A percentile compares a stretch with the other conserved stretches of the same genome.
Evolutionary conservation across 306 rosid genomes (phyloP).

Genomic region (Geum urbanum): DNA sequence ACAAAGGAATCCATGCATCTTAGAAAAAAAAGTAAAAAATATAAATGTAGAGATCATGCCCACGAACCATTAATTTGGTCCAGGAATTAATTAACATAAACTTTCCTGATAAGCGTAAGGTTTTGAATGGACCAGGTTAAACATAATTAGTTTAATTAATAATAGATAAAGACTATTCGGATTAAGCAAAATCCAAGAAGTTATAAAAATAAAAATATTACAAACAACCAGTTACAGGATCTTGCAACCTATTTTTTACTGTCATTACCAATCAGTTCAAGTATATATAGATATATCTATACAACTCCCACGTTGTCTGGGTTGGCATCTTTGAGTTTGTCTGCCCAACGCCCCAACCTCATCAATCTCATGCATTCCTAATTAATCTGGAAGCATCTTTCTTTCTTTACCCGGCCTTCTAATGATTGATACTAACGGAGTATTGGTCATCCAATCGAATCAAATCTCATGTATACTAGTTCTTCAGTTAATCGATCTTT

Average conservation of each 20-base stretch:
- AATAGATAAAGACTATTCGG: too few species aligned
- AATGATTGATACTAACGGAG: neutral
- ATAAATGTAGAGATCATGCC: too few species aligned
- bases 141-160: too few species aligned
- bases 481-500: neutral
- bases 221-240: too few species aligned
- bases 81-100: too few species aligned
- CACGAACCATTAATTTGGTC: too few species aligned
- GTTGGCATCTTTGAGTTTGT: constrained; percentile 18
- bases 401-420: neutral
- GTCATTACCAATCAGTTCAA: constrained; percentile 4
- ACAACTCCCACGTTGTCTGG: constrained; percentile 32
- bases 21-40: too few species aligned
- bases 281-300: neutral
- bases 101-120: too few species aligned
- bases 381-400: neutral
- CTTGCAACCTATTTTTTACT: neutral
- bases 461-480: neutral
- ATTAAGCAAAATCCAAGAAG: too few species aligned
- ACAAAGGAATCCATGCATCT: too few species aligned
- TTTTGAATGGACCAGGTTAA: too few species aligned
- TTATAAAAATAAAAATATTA: too few species aligned
- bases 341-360: constrained; percentile 9
- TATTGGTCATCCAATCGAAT: neutral
- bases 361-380: neutral